phyloP scores from a whole-genome alignment of 73 alveolate genomes.

The Paramecium primaurelia region DNA sequence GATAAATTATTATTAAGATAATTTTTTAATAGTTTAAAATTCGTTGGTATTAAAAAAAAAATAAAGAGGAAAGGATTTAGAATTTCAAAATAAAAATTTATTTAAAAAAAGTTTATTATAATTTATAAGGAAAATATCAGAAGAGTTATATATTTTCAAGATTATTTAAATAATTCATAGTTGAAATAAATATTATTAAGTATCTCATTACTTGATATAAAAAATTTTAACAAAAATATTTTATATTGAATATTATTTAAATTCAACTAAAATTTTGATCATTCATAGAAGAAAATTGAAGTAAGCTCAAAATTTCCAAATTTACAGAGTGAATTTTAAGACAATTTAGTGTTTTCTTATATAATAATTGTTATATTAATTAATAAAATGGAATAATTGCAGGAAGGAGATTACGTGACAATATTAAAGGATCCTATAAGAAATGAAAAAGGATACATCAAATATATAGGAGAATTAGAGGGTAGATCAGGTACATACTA shows the following conservation, averaged over 20 bases:
- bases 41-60: too few relatives aligned
- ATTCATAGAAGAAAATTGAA: too few relatives aligned
- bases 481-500: background rate
- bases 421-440: background rate
- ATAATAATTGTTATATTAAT: background rate
- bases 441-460: constrained; percentile 19
- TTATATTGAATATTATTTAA: background rate
- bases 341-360: background rate
- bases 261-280: too few relatives aligned
- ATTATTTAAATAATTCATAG: too few relatives aligned
- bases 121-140: too few relatives aligned
- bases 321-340: background rate
- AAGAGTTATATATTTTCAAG: too few relatives aligned
- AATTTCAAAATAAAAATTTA: too few relatives aligned
- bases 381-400: constrained; percentile 31
- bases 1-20: too few relatives aligned
- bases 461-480: background rate
- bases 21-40: too few relatives aligned
- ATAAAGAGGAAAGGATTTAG: too few relatives aligned
- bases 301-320: too few relatives aligned
- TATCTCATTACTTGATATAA: background rate
- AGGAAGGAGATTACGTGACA: constrained; percentile 1
- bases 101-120: too few relatives aligned
- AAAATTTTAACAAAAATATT: background rate
- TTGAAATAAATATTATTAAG: background rate